Conservation (phyloP, 2,329 filamentous ascomycete species). For the Aspergillus sp. region DNA sequence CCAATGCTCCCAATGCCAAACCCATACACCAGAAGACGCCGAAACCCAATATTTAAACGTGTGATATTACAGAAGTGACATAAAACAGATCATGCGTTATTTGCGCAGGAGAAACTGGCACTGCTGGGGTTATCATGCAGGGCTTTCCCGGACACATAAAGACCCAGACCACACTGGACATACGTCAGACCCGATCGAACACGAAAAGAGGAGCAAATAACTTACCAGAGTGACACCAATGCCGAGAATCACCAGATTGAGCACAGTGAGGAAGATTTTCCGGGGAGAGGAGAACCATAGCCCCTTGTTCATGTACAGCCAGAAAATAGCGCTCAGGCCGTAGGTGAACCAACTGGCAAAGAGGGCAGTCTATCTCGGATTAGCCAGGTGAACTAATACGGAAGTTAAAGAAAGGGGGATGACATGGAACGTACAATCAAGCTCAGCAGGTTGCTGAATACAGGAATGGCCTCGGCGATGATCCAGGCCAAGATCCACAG, state of each 20-base stretch:
- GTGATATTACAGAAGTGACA: not conserved
- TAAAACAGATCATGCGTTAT: conserved; percentile 17
- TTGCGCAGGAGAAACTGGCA: conserved; percentile 32
- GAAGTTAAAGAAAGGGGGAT: not conserved
- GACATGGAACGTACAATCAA: conserved; percentile 46
- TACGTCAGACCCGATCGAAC: not conserved
- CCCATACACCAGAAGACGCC: not conserved
- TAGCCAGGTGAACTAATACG: not conserved
- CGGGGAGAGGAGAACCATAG: conserved; percentile 27
- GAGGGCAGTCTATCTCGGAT: conserved; percentile 45
- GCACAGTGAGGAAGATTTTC: conserved; percentile 26
- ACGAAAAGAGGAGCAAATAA: not conserved
- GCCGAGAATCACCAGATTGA: conserved; percentile 24
- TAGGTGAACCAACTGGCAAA: conserved; percentile 68
- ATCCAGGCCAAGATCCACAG: conserved; percentile 64
- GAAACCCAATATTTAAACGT: not conserved
- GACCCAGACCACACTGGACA: conserved; percentile 30
- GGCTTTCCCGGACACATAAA: conserved; percentile 34
- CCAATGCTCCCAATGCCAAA: not conserved
- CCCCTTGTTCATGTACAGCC: conserved; percentile 36
- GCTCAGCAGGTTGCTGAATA: conserved; percentile 65
- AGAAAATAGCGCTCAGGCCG: conserved; percentile 36
- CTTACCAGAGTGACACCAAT: conserved; percentile 24
- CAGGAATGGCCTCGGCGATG: conserved; percentile 67
- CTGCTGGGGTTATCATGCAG: conserved; percentile 30